Evolutionary conservation across 1,284 basidiomycete genomes (phyloP).

Genomic region (Pholiota adiposa): DNA sequence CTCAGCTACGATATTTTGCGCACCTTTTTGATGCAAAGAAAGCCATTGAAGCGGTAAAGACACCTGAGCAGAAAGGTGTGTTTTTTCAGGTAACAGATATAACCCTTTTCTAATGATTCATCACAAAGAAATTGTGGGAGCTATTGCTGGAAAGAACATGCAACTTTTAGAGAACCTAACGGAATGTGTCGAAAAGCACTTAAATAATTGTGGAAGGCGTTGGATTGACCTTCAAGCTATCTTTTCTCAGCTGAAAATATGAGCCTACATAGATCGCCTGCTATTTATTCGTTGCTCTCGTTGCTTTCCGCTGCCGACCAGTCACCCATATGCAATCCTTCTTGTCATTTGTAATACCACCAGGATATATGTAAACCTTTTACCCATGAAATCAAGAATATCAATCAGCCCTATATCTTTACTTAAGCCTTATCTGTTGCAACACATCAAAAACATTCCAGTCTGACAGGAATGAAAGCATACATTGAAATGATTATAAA

Average conservation of each 20-base stretch:
- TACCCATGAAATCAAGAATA: background rate
- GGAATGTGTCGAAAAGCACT: constrained; percentile 72
- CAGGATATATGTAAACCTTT: background rate
- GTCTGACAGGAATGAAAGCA: background rate
- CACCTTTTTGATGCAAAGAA: constrained; percentile 80
- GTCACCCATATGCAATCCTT: background rate
- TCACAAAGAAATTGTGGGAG: constrained; percentile 56
- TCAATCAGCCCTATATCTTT: no score
- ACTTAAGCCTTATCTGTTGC: no score
- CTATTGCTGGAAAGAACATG: constrained; percentile 53
- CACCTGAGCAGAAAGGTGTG: constrained; percentile 54
- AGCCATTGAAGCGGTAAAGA: constrained; percentile 55
- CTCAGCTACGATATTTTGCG: constrained; percentile 83
- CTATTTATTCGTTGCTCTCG: constrained; percentile 10
- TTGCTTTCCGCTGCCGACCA: background rate
- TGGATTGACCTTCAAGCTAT: constrained; percentile 83
- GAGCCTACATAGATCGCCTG: constrained; percentile 4
- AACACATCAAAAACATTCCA: background rate
- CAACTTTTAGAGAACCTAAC: constrained; percentile 56
- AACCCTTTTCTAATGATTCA: background rate
- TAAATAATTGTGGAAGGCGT: constrained; percentile 82
- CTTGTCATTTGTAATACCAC: constrained; percentile 3
- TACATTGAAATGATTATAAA: background rate
- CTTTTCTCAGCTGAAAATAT: constrained; percentile 44
- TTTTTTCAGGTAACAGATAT: constrained; percentile 13